Evolutionary conservation across 2,329 filamentous ascomycete species (phyloP).

Genomic region (Hymenoscyphus scutula): DNA sequence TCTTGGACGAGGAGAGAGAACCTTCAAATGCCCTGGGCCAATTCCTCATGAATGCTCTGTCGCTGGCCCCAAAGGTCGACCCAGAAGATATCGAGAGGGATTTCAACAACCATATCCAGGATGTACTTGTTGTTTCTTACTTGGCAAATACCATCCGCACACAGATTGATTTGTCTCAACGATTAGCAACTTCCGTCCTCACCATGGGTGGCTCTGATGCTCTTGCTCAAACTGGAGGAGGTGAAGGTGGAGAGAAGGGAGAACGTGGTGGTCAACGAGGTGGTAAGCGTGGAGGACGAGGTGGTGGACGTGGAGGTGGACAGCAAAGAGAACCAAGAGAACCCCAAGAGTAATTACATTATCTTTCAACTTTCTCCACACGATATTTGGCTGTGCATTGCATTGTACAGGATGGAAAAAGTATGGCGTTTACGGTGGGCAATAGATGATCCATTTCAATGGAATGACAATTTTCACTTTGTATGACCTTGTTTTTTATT

Average conservation of each 20-base stretch:
- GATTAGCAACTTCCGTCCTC: constrained; percentile 77
- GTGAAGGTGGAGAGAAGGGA: constrained; percentile 46
- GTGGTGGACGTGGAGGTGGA: constrained; percentile 50
- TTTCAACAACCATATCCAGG: constrained; percentile 99
- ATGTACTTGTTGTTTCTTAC: constrained; percentile 97
- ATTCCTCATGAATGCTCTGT: constrained; percentile 90
- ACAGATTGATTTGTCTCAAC: constrained; percentile 96
- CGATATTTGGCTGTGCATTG: constrained; percentile 28
- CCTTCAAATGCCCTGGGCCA: constrained; percentile 91
- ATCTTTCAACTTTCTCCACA: constrained; percentile 33
- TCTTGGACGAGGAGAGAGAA: constrained; percentile 88
- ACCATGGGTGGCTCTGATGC: constrained; percentile 51
- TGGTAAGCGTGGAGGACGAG: constrained; percentile 49
- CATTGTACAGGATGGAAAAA: constrained; percentile 38
- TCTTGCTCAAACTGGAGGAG: constrained; percentile 37
- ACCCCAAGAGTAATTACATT: constrained; percentile 45
- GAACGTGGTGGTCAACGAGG: constrained; percentile 46
- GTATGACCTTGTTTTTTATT: constrained; percentile 6
- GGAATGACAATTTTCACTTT: constrained; percentile 29
- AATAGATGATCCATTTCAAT: constrained; percentile 31
- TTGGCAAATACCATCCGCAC: constrained; percentile 98
- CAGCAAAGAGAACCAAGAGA: constrained; percentile 48
- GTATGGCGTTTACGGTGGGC: constrained; percentile 47
- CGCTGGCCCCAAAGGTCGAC: constrained; percentile 92
- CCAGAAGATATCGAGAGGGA: constrained; percentile 87